These are phyloP conservation scores for Diaporthe citri DNA, from an alignment of 2,329 filamentous ascomycete genomes.

Conservation along the genomic window DNA sequence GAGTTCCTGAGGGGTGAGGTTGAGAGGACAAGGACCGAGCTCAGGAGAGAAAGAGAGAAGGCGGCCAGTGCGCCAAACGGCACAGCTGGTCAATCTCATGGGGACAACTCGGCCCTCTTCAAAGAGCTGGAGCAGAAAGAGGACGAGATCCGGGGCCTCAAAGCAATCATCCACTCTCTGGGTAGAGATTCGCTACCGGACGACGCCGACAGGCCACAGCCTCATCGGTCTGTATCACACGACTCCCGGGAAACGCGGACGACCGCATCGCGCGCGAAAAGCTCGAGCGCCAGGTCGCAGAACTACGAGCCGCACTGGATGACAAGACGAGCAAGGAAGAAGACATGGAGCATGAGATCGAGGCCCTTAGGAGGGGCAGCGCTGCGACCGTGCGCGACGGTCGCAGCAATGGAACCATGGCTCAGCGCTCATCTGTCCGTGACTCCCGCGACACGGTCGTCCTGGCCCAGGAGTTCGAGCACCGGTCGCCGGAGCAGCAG, in stretches of 20 bases:
- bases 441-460: slow-evolving; percentile 77
- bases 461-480: slow-evolving; percentile 64
- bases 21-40: slow-evolving; percentile 88
- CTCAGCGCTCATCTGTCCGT: slow-evolving; percentile 69
- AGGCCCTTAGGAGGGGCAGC: slow-evolving; percentile 68
- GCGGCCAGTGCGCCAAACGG: slow-evolving; percentile 72
- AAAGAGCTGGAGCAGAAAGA: slow-evolving; percentile 94
- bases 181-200: slow-evolving; percentile 78
- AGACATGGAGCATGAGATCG: slow-evolving; percentile 86
- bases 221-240: slow-evolving; percentile 52
- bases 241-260: slow-evolving; percentile 61
- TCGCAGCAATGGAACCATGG: slow-evolving; percentile 60
- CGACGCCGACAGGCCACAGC: slow-evolving; percentile 52
- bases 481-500: slow-evolving; percentile 58
- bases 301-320: slow-evolving; percentile 80
- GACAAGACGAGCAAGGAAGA: slow-evolving; percentile 81
- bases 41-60: slow-evolving; percentile 90
- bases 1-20: slow-evolving; percentile 96
- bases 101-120: slow-evolving; percentile 62
- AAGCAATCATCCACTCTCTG: slow-evolving; percentile 96
- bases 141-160: slow-evolving; percentile 95
- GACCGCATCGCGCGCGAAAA: slow-evolving; percentile 74
- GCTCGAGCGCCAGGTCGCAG: slow-evolving; percentile 83
- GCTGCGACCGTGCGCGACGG: slow-evolving; percentile 55
- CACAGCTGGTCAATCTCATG: slow-evolving; percentile 47